phyloP scores from a whole-genome alignment of 345 rosid genomes.

The Cardiospermum halicacabum region DNA sequence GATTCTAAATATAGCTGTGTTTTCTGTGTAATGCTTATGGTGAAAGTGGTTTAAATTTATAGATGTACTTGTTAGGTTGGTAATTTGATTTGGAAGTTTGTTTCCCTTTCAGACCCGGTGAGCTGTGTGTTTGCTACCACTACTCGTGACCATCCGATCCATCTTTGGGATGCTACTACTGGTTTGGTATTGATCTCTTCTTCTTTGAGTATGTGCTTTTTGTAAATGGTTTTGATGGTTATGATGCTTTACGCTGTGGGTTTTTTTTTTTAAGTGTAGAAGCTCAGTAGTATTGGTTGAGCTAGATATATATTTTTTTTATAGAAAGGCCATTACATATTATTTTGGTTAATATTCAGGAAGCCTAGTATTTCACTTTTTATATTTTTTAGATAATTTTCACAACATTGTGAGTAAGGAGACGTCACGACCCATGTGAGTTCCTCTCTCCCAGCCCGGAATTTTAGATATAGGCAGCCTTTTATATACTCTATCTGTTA shows the following conservation, averaged over 20 bases:
- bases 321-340: too few species aligned
- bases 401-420: too few species aligned
- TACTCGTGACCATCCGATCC: slow-evolving; percentile 95
- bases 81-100: slow-evolving; percentile 14
- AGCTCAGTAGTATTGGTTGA: background rate
- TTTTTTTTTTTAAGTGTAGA: too few species aligned
- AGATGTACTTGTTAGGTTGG: slow-evolving; percentile 8
- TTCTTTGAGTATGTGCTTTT: background rate
- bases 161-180: slow-evolving; percentile 93
- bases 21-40: background rate
- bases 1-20: background rate
- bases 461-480: background rate
- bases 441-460: background rate
- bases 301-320: too few species aligned
- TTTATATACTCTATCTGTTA: background rate
- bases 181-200: slow-evolving; percentile 60
- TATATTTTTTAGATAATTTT: too few species aligned
- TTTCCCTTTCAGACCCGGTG: slow-evolving; percentile 56
- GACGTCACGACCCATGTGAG: too few species aligned
- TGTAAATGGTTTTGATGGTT: slow-evolving; percentile 7
- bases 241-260: background rate
- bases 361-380: too few species aligned
- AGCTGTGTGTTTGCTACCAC: slow-evolving; percentile 85
- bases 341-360: too few species aligned
- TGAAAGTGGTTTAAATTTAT: slow-evolving; percentile 8